Evolutionary conservation across 1,139 yeast species (phyloP), one percentile per base, ranked within the genome.

Genomic region (Diutina scorzettiae): DNA sequence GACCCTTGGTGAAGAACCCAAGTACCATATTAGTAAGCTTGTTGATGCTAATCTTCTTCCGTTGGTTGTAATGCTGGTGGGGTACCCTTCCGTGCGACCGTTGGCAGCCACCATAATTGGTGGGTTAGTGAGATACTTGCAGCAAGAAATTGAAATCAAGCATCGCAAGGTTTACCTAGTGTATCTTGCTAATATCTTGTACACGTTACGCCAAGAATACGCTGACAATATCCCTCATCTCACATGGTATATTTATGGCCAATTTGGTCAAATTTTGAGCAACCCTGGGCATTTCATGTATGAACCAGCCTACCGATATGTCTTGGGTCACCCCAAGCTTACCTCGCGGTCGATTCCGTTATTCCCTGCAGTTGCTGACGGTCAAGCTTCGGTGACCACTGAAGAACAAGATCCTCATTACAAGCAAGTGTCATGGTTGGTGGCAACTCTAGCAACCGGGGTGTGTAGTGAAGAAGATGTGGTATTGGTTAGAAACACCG

Each of bases 281-380:
- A 78, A 75, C 55, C 96, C 87, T 1, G 79, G 73, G n/a, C 93
- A 74, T 56, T 72, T 63, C 53, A 57, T 89, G 39, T 84, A 81
- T 55, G 95, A 85, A 48, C 74, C 76, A 47, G 73, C 76, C 0
- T 75, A 69, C 52, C 69, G 78, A 49, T 81, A 74, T 64, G 64
- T 82, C 8, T 61, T 81, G 40, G 63, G 75, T 3, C 74, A 75
- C 28, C 81, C 85, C 8, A 62, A 63, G 6, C 58, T 84, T 37
- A 69, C 70, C 46, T 49, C 62, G 0, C 64, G 63, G 45, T 91
- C 83, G 32, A 57, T 87, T 27, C 96, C 96, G 2, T 56, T 87
- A 44, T 76, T 66, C 54, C 67, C 66, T 34, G 58, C 70, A 3
- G 68, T 82, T 23, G 61, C 57, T 7, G 49, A 32, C 58, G 65